Conservation (phyloP, 192 early-diverging fungal species). For the Diversispora epigaea region DNA sequence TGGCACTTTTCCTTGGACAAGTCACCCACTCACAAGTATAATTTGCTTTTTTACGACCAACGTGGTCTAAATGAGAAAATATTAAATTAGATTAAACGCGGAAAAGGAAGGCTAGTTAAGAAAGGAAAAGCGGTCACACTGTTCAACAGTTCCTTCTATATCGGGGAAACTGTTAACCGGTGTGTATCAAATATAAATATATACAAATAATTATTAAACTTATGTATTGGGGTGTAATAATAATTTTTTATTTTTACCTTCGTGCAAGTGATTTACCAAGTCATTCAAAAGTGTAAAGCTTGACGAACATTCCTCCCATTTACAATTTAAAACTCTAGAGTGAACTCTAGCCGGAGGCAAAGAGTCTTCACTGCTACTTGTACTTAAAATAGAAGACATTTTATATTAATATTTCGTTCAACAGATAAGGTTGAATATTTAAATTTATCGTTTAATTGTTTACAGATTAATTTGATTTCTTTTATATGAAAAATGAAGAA, state of each 20-base stretch:
- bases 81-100: background rate
- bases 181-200: background rate
- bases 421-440: background rate
- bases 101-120: background rate
- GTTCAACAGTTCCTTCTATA: constrained; percentile 3
- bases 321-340: constrained; percentile 4
- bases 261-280: constrained; percentile 19
- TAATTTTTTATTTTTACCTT: constrained; percentile 2
- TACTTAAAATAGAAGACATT: background rate
- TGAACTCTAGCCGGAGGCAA: background rate
- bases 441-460: background rate
- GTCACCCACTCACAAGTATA: constrained; percentile 59
- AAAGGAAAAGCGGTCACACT: constrained; percentile 1
- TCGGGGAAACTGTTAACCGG: background rate
- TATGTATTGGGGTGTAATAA: background rate
- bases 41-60: constrained; percentile 56
- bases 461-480: background rate
- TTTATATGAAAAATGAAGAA: background rate
- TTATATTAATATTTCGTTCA: background rate
- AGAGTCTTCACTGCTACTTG: background rate
- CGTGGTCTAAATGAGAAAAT: constrained; percentile 40
- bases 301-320: constrained; percentile 15
- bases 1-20: constrained; percentile 50
- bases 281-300: constrained; percentile 10
- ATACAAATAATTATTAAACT: constrained; percentile 1